Conservation (phyloP, 164 flowering plant species). For the Sedum album region DNA sequence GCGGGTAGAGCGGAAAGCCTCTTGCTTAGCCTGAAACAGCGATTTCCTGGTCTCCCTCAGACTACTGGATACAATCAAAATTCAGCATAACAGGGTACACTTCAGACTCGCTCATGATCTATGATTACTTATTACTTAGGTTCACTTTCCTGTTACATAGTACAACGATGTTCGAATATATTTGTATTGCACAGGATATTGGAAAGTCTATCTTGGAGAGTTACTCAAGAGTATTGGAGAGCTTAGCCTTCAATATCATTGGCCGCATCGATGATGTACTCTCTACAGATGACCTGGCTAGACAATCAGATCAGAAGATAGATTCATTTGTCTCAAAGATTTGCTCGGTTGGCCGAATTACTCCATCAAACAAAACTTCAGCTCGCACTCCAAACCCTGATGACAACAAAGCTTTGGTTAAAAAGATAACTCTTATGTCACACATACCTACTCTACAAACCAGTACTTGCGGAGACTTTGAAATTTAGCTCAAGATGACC, state of each 20-base stretch:
- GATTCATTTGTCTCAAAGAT: slow-evolving; percentile 23
- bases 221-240: slow-evolving; percentile 67
- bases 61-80: slow-evolving; percentile 59
- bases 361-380: slow-evolving; percentile 19
- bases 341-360: slow-evolving; percentile 23
- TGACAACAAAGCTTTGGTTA: slow-evolving; percentile 24
- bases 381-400: slow-evolving; percentile 33
- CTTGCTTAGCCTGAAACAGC: slow-evolving; percentile 44
- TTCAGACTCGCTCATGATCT: not conserved
- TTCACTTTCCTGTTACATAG: not conserved
- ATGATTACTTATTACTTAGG: not conserved
- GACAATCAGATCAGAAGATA: slow-evolving; percentile 36
- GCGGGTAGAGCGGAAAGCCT: slow-evolving; percentile 54
- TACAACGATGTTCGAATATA: not conserved
- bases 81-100: slow-evolving; percentile 57
- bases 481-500: too few relatives aligned
- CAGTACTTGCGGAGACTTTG: too few relatives aligned
- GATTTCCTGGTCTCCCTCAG: slow-evolving; percentile 55
- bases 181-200: slow-evolving; percentile 39
- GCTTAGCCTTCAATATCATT: slow-evolving; percentile 54
- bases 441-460: slow-evolving; percentile 26
- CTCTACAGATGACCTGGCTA: slow-evolving; percentile 48
- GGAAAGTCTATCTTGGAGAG: slow-evolving; percentile 66
- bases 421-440: slow-evolving; percentile 35
- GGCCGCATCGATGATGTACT: slow-evolving; percentile 60